Percentiles rank a stretch among this genome's conserved stretches.
These are phyloP conservation scores for Aureobasidium uvarum DNA, from an alignment of 2,329 filamentous ascomycete genomes.

Conservation along the genomic window DNA sequence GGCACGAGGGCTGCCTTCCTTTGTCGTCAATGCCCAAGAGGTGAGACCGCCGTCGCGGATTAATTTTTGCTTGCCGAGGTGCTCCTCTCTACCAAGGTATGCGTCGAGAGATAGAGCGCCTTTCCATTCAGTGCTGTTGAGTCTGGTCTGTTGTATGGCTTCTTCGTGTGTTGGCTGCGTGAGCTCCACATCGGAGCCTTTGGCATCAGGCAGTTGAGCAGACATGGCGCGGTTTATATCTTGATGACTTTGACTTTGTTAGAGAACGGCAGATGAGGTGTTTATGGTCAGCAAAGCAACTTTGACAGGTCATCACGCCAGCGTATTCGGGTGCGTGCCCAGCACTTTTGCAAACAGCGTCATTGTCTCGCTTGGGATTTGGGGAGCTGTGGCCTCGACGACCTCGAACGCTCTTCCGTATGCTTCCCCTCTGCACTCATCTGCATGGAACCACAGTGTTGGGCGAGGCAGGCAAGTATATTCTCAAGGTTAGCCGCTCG, in stretches of 20 bases:
- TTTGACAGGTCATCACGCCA: neutral
- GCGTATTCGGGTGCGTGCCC: neutral
- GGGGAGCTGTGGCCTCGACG: constrained; percentile 6
- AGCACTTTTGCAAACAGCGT: constrained; percentile 13
- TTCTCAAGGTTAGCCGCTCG: neutral
- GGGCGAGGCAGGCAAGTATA: constrained; percentile 7
- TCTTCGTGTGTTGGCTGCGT: constrained; percentile 57
- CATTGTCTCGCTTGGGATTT: constrained; percentile 13
- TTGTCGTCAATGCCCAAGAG: constrained; percentile 60
- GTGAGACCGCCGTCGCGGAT: constrained; percentile 57
- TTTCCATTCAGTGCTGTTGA: constrained; percentile 59
- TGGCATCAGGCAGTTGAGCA: constrained; percentile 14
- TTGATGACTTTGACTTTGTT: neutral
- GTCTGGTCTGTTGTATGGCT: constrained; percentile 50
- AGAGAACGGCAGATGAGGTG: neutral
- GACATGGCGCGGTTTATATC: neutral
- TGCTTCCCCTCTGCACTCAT: neutral
- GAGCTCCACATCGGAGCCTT: constrained; percentile 49
- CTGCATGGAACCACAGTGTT: neutral
- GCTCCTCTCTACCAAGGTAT: constrained; percentile 58
- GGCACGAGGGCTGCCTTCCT: constrained; percentile 35
- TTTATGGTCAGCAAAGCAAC: neutral
- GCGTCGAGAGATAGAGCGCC: constrained; percentile 55
- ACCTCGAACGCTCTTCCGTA: neutral
- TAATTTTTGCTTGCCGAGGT: constrained; percentile 52